Conservation (phyloP, 345 rosid genomes). For the Linum tenue region DNA sequence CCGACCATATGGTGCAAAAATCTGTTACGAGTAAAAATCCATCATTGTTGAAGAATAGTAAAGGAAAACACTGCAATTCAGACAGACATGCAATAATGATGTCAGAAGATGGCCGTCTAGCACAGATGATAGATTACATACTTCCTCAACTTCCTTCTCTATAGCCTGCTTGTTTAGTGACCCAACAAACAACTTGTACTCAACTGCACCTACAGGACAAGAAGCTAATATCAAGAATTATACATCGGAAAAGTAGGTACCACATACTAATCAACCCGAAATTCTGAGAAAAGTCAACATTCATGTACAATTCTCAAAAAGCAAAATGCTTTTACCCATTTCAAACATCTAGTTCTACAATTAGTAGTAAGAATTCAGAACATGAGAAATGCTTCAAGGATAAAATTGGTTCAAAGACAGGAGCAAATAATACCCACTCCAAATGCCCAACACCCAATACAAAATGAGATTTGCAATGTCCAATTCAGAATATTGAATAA, state of each 20-base stretch:
- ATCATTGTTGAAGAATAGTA: not conserved
- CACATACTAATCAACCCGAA: not conserved
- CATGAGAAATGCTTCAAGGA: no score
- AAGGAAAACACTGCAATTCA: not conserved
- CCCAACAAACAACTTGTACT: slow-evolving; percentile 92
- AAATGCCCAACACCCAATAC: no score
- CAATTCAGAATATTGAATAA: not conserved
- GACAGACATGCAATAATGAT: not conserved
- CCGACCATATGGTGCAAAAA: slow-evolving; percentile 70
- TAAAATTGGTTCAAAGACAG: no score
- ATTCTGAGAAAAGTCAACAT: not conserved
- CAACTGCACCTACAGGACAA: slow-evolving; percentile 58
- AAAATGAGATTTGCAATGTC: not conserved
- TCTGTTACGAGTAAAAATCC: slow-evolving; percentile 25
- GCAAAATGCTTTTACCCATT: not conserved
- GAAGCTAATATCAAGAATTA: slow-evolving; percentile 9
- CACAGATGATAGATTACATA: slow-evolving; percentile 23
- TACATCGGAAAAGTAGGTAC: slow-evolving; percentile 7
- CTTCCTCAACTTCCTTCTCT: slow-evolving; percentile 93
- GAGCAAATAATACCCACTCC: no score
- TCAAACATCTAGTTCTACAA: not conserved
- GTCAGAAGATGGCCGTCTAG: not conserved
- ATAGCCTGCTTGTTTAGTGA: slow-evolving; percentile 86
- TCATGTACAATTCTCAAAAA: not conserved
- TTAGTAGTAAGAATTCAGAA: no score